Evolutionary conservation across 805 yeast species (phyloP).

Genomic region (Lipomyces mesembrius): DNA sequence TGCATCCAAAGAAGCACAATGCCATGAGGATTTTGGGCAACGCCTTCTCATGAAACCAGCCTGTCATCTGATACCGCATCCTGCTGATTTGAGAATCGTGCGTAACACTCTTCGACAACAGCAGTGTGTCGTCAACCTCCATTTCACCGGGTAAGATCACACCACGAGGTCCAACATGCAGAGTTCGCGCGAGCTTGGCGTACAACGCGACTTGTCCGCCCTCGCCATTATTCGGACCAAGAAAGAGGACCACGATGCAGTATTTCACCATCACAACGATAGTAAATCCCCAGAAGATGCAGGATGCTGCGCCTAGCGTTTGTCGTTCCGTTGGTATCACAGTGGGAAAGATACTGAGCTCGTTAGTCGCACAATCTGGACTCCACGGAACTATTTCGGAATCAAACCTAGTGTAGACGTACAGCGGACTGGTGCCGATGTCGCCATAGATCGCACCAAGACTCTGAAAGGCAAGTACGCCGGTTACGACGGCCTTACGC

Average conservation of each 20-base stretch:
- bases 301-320: conserved; percentile 56
- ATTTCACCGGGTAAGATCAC: conserved; percentile 52
- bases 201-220: conserved; percentile 71
- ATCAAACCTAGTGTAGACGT: conserved; percentile 49
- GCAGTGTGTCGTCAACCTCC: conserved; percentile 45
- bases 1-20: conserved; percentile 57
- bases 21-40: conserved; percentile 43
- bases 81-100: conserved; percentile 28
- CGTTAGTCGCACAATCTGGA: background rate
- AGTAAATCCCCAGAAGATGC: conserved; percentile 61
- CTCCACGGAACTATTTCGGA: background rate
- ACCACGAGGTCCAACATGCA: conserved; percentile 46
- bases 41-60: conserved; percentile 41
- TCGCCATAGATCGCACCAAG: conserved; percentile 70
- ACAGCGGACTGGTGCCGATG: conserved; percentile 65
- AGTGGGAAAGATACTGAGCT: conserved; percentile 41
- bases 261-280: conserved; percentile 60
- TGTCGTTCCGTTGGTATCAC: conserved; percentile 49
- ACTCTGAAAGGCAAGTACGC: conserved; percentile 49
- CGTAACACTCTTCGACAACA: conserved; percentile 50
- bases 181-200: conserved; percentile 57
- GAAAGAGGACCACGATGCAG: conserved; percentile 52
- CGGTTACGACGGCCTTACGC: background rate
- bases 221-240: conserved; percentile 63
- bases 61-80: background rate